Evolutionary conservation across 371 early-diverging fungal species (phyloP), one percentile per base, ranked within the genome.

Genomic region (Syncephalastrum sp.): DNA sequence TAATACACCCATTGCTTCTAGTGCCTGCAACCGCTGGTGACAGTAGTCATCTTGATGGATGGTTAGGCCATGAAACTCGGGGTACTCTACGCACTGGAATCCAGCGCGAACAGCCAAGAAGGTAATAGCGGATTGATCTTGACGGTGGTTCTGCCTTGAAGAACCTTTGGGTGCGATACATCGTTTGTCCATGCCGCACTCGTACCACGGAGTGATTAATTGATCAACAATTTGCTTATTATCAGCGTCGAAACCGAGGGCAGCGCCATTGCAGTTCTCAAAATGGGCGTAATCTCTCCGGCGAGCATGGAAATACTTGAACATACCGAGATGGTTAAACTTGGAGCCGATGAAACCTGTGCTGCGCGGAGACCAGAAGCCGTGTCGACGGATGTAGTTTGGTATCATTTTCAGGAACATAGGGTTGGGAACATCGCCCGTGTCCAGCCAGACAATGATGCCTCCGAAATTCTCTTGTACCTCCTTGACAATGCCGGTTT

Each of bases 401-500:
- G 81, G 72, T 4, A 80, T 69, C 63, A 66, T 71, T 13, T 68
- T 65, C 27, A 80, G 47, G 55, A 80, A 77, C 15, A 53, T 56
- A 8, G 65, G 25, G 44, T 74, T 75, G 48, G 74, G 65, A 8
- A 75, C 61, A 58, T 80, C 70, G 15, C 77, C 77, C 1, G 81
- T 75, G 48, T 80, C 77, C 16, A 77, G 67, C 81, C 81, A 80
- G n/a, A 80, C 65, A 17, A 77, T 38, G n/a, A 75, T 51, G 5
- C 83, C 83, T 6, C 76, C 75, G 55, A 69, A 65, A 24, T 68
- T 61, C 44, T 67, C 65, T 8, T 75, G 74, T 5, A 77, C 68
- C 57, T 83, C 81, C 53, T 77, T 72, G 57, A 83, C 68, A 16
- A 76, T 75, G n/a, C 83, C 83, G 7, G 75, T 65, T 59, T 82